phyloP scores from a whole-genome alignment of 2,329 filamentous ascomycete species.

The Colletotrichum karsti region DNA sequence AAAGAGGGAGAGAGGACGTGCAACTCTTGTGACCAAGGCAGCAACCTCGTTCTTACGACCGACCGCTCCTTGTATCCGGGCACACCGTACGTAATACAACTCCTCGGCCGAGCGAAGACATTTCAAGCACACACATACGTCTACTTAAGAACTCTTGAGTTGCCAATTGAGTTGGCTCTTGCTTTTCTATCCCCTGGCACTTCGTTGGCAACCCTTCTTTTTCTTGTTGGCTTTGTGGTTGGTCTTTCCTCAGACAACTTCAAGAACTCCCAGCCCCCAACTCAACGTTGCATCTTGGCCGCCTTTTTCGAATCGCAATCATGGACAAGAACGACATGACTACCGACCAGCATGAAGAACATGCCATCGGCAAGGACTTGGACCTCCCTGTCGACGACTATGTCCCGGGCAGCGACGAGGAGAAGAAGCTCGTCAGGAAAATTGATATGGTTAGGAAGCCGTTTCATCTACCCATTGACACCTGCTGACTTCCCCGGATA shows the following conservation, averaged over 20 bases:
- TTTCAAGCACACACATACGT: neutral
- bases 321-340: conserved; percentile 31
- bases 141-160: conserved; percentile 6
- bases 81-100: neutral
- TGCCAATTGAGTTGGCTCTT: neutral
- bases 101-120: neutral
- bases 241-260: neutral
- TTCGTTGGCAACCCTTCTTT: neutral
- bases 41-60: conserved; percentile 1
- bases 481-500: neutral
- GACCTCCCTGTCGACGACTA: conserved; percentile 32
- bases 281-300: neutral
- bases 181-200: neutral
- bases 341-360: conserved; percentile 15
- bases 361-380: conserved; percentile 8
- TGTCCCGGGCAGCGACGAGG: conserved; percentile 39
- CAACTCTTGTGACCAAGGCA: conserved; percentile 1
- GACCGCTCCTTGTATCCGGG: conserved; percentile 1
- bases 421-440: conserved; percentile 44
- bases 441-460: conserved; percentile 42
- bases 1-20: neutral
- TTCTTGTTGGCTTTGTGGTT: neutral
- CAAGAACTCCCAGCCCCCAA: neutral
- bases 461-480: neutral
- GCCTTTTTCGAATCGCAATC: neutral